Evolutionary conservation across 352 stramenopile genomes (phyloP).

Genomic region (Phytophthora brassicae): DNA sequence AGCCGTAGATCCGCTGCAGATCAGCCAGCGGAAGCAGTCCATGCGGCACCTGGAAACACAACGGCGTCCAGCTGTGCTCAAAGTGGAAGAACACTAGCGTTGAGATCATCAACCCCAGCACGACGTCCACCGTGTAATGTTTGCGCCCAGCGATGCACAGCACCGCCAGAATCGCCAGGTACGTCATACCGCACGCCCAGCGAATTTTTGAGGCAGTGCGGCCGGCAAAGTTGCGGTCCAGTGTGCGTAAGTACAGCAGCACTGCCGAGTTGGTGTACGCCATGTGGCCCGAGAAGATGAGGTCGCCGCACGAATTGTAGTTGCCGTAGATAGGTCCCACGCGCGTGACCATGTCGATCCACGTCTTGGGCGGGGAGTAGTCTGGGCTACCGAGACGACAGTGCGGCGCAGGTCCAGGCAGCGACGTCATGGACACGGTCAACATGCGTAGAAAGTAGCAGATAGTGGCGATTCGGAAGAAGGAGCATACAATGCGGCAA

Average conservation of each 20-base stretch:
- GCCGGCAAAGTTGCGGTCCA: constrained; percentile 53
- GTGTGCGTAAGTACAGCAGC: constrained; percentile 62
- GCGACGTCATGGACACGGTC: constrained; percentile 65
- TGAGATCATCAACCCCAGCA: constrained; percentile 65
- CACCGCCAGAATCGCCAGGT: constrained; percentile 49
- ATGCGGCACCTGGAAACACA: constrained; percentile 46
- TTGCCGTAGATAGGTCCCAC: constrained; percentile 74
- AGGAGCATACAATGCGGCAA: constrained; percentile 50
- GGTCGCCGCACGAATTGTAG: constrained; percentile 76
- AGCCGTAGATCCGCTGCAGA: constrained; percentile 31
- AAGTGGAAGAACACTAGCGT: constrained; percentile 81
- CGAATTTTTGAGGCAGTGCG: constrained; percentile 46
- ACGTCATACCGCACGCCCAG: constrained; percentile 54
- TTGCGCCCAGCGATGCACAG: constrained; percentile 70
- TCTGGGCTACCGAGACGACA: constrained; percentile 49
- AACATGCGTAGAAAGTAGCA: constrained; percentile 74
- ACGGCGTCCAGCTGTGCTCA: constrained; percentile 66
- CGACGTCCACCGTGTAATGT: constrained; percentile 81
- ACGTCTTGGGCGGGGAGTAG: constrained; percentile 63
- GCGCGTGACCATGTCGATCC: constrained; percentile 75
- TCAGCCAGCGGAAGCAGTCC: constrained; percentile 35
- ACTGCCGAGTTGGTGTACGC: constrained; percentile 70
- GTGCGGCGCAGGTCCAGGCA: constrained; percentile 70
- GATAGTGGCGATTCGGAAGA: constrained; percentile 71
- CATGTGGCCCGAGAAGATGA: constrained; percentile 81